phyloP scores from a whole-genome alignment of 768 basidiomycete species.

The Kwoniella sp. region DNA sequence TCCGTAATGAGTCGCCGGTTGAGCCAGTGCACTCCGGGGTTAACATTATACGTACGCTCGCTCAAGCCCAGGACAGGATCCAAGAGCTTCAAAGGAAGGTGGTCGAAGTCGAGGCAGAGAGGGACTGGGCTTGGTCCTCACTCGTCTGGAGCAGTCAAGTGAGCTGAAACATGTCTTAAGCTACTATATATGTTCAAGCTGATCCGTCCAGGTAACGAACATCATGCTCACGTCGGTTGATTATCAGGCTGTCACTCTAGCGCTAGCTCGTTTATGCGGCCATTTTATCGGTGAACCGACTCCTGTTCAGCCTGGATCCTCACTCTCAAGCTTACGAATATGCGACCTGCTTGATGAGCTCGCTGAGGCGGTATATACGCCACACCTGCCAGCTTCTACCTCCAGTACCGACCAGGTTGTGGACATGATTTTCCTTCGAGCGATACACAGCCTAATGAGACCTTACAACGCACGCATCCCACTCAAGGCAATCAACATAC shows the following conservation, averaged over 20 bases:
- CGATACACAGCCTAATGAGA: not conserved
- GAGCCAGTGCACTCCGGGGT: no score
- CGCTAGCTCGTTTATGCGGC: slow-evolving; percentile 1
- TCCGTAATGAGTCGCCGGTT: no score
- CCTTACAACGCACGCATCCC: not conserved
- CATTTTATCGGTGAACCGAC: not conserved
- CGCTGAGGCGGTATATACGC: not conserved
- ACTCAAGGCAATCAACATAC: not conserved
- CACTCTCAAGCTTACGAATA: not conserved
- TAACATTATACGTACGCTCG: not conserved
- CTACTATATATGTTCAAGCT: not conserved
- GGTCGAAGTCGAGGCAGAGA: not conserved
- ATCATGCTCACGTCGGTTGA: not conserved
- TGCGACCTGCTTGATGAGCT: not conserved
- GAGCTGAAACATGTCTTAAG: not conserved
- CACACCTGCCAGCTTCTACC: no score
- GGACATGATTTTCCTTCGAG: not conserved
- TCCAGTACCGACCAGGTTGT: not conserved
- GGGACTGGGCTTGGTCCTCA: not conserved
- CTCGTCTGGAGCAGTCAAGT: not conserved
- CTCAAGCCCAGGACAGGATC: not conserved
- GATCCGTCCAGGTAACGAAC: not conserved
- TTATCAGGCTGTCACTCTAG: not conserved
- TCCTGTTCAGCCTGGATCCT: not conserved
- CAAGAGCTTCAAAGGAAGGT: not conserved